Evolutionary conservation across 345 rosid genomes (phyloP).

Genomic region (Eucalyptus curtisii): DNA sequence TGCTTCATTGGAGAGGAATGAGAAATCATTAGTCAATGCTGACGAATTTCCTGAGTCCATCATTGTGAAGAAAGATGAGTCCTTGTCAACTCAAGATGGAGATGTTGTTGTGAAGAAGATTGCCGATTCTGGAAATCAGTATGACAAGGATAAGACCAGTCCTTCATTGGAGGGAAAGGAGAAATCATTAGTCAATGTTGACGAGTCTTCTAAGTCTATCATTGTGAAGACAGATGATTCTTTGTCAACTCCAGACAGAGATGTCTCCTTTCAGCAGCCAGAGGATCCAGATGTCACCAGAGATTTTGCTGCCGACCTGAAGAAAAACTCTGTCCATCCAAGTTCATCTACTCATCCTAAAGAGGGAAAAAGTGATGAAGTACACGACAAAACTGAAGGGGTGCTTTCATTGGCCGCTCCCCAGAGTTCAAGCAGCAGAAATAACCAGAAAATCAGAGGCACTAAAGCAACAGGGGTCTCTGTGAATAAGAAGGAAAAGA

Average conservation of each 20-base stretch:
- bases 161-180: constrained; percentile 4
- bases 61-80: not conserved
- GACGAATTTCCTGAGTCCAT: not conserved
- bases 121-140: not conserved
- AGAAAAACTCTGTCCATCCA: not conserved
- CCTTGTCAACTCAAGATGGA: not conserved
- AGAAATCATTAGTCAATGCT: not conserved
- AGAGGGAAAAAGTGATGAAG: not conserved
- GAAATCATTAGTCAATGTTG: not conserved
- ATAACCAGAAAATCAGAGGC: constrained; percentile 1
- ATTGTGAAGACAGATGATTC: not conserved
- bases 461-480: constrained; percentile 2
- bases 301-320: not conserved
- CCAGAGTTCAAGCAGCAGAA: constrained; percentile 1
- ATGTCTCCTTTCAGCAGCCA: not conserved
- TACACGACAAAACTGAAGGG: not conserved
- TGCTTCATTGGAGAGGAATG: constrained; percentile 3
- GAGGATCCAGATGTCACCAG: not conserved
- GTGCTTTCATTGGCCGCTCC: not conserved
- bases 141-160: not conserved
- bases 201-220: not conserved
- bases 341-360: not conserved
- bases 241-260: not conserved
- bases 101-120: not conserved
- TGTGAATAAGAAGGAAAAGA: constrained; percentile 1